Conservation (phyloP, 352 stramenopile genomes). For the Pseudoperonospora humuli region DNA sequence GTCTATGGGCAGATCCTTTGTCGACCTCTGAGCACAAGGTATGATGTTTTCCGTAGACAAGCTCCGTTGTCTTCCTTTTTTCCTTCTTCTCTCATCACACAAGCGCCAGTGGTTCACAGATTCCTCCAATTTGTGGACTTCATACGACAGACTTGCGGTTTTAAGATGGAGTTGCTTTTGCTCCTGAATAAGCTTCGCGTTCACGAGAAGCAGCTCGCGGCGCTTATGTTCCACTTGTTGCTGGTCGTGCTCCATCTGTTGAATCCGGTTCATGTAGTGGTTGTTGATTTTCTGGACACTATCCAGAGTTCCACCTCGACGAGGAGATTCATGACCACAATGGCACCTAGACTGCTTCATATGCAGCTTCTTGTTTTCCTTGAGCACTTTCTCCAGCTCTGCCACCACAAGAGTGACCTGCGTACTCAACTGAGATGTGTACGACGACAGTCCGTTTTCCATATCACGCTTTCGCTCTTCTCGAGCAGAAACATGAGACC, state of each 20-base stretch:
- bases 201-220: slow-evolving; percentile 54
- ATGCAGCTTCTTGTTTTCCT: slow-evolving; percentile 35
- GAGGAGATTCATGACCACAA: slow-evolving; percentile 4
- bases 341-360: slow-evolving; percentile 12
- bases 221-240: slow-evolving; percentile 41
- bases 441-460: slow-evolving; percentile 21
- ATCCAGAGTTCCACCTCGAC: background rate
- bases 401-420: slow-evolving; percentile 33
- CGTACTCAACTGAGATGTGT: slow-evolving; percentile 32
- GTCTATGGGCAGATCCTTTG: background rate
- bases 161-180: slow-evolving; percentile 48
- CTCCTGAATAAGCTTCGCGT: slow-evolving; percentile 58
- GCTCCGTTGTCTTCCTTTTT: slow-evolving; percentile 14
- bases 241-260: slow-evolving; percentile 40
- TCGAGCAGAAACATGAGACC: slow-evolving; percentile 26
- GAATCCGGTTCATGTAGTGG: slow-evolving; percentile 41
- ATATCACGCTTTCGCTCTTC: slow-evolving; percentile 27
- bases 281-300: slow-evolving; percentile 20
- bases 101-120: slow-evolving; percentile 47
- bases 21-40: background rate
- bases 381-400: slow-evolving; percentile 40
- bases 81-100: slow-evolving; percentile 40
- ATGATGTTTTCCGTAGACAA: background rate
- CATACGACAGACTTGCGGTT: slow-evolving; percentile 14
- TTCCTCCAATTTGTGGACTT: slow-evolving; percentile 39